Percentiles rank a stretch among this genome's conserved stretches.
Conservation (phyloP, 176 grass and related monocot genomes). For the Triticum dicoccoides region DNA sequence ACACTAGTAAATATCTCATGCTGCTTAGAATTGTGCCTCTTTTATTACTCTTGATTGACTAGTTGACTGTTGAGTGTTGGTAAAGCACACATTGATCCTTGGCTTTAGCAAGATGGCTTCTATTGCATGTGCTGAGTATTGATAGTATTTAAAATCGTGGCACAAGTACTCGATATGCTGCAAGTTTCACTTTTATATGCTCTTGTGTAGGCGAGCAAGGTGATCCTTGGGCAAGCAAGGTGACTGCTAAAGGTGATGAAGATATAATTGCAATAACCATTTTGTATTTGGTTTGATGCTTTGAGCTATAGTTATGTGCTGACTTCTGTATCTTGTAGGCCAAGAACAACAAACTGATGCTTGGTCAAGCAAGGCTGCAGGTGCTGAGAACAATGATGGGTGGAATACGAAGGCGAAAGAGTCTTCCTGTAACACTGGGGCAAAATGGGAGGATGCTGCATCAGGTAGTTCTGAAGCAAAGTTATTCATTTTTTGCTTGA, state of each 20-base stretch:
- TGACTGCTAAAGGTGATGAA: conserved; percentile 29
- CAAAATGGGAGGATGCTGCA: conserved; percentile 23
- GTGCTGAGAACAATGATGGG: conserved; percentile 25
- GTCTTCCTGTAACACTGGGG: not conserved
- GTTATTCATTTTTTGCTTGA: conserved; percentile 20
- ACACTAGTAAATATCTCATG: conserved; percentile 17
- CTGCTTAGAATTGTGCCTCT: not conserved
- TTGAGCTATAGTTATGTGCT: conserved; percentile 2
- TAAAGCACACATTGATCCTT: conserved; percentile 4
- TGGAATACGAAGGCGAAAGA: conserved; percentile 33
- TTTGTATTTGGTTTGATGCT: conserved; percentile 10
- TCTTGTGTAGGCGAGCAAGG: conserved; percentile 32
- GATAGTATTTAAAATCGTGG: not conserved
- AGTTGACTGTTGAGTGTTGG: not conserved
- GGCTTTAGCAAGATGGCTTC: conserved; percentile 10
- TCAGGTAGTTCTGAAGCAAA: conserved; percentile 25
- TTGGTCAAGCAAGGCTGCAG: conserved; percentile 40
- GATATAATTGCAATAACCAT: not conserved
- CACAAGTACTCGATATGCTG: not conserved
- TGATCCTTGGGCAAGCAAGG: conserved; percentile 43
- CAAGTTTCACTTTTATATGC: not conserved
- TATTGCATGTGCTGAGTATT: not conserved
- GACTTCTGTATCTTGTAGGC: conserved; percentile 32
- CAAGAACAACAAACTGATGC: conserved; percentile 43
- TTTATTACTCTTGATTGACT: conserved; percentile 9